Evolutionary conservation across 441 rosid genomes (phyloP).

Genomic region (Eruca vesicaria): DNA sequence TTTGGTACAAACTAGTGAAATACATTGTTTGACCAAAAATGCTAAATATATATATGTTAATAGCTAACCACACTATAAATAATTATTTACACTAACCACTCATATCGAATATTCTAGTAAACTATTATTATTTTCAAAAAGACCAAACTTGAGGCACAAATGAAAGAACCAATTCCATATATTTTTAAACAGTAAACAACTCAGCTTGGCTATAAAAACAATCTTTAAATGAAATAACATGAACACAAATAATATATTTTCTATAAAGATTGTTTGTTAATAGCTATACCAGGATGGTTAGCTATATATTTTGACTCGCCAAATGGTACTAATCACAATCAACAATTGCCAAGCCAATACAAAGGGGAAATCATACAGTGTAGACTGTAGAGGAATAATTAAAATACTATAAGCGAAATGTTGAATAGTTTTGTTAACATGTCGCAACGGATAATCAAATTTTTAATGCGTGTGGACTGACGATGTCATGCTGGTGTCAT

Average conservation of each 20-base stretch:
- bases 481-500: conserved; percentile 14
- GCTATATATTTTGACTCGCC: background rate
- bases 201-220: background rate
- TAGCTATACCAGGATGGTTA: background rate
- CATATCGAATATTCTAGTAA: background rate
- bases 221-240: background rate
- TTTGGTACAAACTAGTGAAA: background rate
- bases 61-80: background rate
- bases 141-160: background rate
- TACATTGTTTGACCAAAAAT: background rate
- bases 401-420: background rate
- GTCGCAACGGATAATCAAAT: background rate
- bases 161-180: background rate
- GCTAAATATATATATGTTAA: background rate
- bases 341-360: background rate
- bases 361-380: background rate
- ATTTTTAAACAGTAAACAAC: background rate
- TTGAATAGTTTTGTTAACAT: background rate
- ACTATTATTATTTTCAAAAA: background rate
- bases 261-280: background rate
- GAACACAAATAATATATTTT: background rate
- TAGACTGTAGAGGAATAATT: background rate
- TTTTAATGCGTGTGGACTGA: background rate
- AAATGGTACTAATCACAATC: background rate
- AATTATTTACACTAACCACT: background rate